A percentile compares a stretch with the other conserved stretches of the same genome.
These are phyloP conservation scores for Hericium erinaceus DNA, from an alignment of 768 basidiomycete species.

Conservation along the genomic window DNA sequence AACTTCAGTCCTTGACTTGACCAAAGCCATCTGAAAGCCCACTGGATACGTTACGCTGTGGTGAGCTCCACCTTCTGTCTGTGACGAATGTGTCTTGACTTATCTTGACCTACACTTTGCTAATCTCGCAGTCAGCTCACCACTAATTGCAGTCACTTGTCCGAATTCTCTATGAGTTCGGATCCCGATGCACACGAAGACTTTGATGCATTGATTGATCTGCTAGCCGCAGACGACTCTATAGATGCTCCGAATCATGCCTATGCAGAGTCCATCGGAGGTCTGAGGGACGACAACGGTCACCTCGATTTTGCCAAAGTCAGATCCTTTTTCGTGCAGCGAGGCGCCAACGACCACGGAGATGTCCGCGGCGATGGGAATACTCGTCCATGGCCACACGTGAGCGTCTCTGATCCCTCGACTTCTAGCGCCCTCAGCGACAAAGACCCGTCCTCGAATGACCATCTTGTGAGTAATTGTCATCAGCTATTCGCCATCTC, in stretches of 20 bases:
- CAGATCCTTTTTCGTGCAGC: constrained; percentile 6
- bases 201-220: constrained; percentile 15
- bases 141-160: too few relatives aligned
- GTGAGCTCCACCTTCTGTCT: too few relatives aligned
- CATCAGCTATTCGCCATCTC: neutral
- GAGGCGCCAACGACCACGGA: too few relatives aligned
- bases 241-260: constrained; percentile 7
- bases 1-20: too few relatives aligned
- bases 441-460: neutral
- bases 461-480: neutral
- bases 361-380: too few relatives aligned
- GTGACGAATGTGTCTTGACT: too few relatives aligned
- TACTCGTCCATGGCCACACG: too few relatives aligned
- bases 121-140: too few relatives aligned
- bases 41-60: too few relatives aligned
- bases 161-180: too few relatives aligned
- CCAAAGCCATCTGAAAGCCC: too few relatives aligned
- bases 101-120: too few relatives aligned
- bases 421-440: neutral
- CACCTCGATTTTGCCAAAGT: constrained; percentile 14
- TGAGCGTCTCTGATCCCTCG: neutral
- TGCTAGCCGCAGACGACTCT: constrained; percentile 12
- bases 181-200: neutral
- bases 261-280: neutral
- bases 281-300: constrained; percentile 8